Conservation (phyloP, 2,329 filamentous ascomycete species). For the Blastomyces emzantsi region DNA sequence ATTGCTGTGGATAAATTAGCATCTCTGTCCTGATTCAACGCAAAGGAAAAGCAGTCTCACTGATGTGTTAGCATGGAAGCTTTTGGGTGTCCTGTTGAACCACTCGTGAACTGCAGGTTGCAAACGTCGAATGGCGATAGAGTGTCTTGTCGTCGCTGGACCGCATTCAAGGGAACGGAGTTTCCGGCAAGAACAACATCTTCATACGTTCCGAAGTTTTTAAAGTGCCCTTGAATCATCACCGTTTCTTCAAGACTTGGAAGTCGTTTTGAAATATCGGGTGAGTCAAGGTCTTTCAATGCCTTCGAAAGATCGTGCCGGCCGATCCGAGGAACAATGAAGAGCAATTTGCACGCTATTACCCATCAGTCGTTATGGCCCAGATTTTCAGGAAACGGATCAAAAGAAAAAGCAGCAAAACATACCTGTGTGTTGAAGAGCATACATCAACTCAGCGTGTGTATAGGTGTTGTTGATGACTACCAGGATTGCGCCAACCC, state of each 20-base stretch:
- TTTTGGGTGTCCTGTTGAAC: slow-evolving; percentile 65
- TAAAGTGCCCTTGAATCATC: slow-evolving; percentile 50
- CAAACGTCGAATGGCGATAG: slow-evolving; percentile 59
- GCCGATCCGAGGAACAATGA: slow-evolving; percentile 62
- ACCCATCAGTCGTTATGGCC: not conserved
- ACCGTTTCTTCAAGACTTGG: slow-evolving; percentile 44
- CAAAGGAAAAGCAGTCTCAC: slow-evolving; percentile 32
- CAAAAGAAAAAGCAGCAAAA: slow-evolving; percentile 8
- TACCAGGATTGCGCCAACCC: slow-evolving; percentile 58
- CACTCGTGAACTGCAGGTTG: slow-evolving; percentile 66
- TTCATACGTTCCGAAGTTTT: slow-evolving; percentile 51
- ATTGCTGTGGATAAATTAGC: slow-evolving; percentile 24
- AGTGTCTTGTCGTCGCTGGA: slow-evolving; percentile 46
- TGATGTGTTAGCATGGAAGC: slow-evolving; percentile 66
- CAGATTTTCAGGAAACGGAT: not conserved
- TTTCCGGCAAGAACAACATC: slow-evolving; percentile 48
- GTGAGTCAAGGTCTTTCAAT: slow-evolving; percentile 43
- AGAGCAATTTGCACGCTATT: slow-evolving; percentile 60
- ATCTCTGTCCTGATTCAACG: not conserved
- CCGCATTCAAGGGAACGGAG: slow-evolving; percentile 40
- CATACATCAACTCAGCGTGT: slow-evolving; percentile 60
- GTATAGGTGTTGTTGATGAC: slow-evolving; percentile 81
- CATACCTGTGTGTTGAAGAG: slow-evolving; percentile 59
- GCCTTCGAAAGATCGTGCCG: slow-evolving; percentile 54
- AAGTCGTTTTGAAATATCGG: slow-evolving; percentile 29